phyloP scores from a whole-genome alignment of 208 protist genomes.

The Leptomonas seymouri region DNA sequence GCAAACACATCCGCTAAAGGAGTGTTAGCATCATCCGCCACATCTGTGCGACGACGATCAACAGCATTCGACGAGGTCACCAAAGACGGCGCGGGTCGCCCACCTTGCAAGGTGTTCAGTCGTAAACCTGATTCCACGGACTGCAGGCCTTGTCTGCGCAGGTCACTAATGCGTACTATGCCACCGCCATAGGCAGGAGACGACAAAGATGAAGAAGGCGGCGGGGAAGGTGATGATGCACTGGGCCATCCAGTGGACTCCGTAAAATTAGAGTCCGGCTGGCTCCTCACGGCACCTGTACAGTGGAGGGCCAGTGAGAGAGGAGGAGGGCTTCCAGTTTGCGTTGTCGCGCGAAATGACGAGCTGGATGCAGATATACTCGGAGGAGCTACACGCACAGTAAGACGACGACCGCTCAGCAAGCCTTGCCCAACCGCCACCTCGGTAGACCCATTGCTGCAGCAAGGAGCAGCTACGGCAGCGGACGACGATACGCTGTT shows the following conservation, averaged over 20 bases:
- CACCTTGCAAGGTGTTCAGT: constrained; percentile 13
- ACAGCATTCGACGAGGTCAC: too few species aligned
- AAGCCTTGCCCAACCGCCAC: constrained; percentile 19
- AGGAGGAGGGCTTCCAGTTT: too few species aligned
- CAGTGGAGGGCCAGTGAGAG: too few species aligned
- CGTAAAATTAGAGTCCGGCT: too few species aligned
- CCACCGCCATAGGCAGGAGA: constrained; percentile 51
- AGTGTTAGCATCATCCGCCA: too few species aligned
- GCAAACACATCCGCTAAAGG: constrained; percentile 1
- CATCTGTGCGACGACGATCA: too few species aligned
- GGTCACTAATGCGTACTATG: constrained; percentile 75
- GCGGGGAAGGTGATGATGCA: neutral
- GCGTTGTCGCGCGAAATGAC: neutral
- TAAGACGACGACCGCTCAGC: constrained; percentile 15
- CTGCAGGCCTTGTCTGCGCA: constrained; percentile 32
- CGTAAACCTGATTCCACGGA: constrained; percentile 20
- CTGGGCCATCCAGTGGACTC: too few species aligned
- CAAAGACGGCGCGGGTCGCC: neutral
- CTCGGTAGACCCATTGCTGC: neutral
- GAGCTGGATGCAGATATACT: neutral
- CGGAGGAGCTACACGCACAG: constrained; percentile 7
- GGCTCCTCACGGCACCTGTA: too few species aligned
- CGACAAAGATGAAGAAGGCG: neutral
- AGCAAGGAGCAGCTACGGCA: neutral
- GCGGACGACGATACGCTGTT: too few species aligned